Conservation (phyloP, 768 basidiomycete species). For the Lentinus tigrinus region DNA sequence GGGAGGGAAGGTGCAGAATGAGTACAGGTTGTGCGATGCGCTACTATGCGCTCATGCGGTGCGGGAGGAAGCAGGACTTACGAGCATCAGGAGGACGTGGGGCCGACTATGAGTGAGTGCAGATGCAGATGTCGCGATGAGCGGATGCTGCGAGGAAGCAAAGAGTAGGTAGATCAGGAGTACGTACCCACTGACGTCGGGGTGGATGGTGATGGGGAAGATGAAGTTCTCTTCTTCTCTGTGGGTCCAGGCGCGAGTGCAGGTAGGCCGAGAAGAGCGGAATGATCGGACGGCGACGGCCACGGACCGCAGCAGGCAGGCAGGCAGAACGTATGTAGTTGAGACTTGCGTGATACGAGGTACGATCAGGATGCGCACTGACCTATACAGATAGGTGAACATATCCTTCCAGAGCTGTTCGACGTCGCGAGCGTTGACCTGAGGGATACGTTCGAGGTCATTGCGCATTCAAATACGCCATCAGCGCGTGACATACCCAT, state of each 20-base stretch:
- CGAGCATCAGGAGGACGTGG: constrained; percentile 74
- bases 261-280: too few species aligned
- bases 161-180: neutral
- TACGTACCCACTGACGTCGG: constrained; percentile 68
- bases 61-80: constrained; percentile 26
- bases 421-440: constrained; percentile 66
- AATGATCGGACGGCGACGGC: too few species aligned
- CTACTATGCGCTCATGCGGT: neutral
- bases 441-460: neutral
- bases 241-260: neutral
- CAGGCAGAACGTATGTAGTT: neutral
- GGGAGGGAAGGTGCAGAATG: too few species aligned
- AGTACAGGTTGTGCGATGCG: neutral
- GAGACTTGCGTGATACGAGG: neutral
- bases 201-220: constrained; percentile 79
- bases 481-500: constrained; percentile 43
- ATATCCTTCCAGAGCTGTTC: constrained; percentile 78
- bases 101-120: constrained; percentile 46
- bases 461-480: neutral
- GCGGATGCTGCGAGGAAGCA: neutral
- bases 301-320: neutral
- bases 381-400: constrained; percentile 68
- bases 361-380: neutral
- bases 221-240: constrained; percentile 46
- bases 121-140: neutral